These are phyloP conservation scores for Talaromyces nanjingensis DNA, from an alignment of 495 filamentous ascomycete genomes.

Conservation along the genomic window DNA sequence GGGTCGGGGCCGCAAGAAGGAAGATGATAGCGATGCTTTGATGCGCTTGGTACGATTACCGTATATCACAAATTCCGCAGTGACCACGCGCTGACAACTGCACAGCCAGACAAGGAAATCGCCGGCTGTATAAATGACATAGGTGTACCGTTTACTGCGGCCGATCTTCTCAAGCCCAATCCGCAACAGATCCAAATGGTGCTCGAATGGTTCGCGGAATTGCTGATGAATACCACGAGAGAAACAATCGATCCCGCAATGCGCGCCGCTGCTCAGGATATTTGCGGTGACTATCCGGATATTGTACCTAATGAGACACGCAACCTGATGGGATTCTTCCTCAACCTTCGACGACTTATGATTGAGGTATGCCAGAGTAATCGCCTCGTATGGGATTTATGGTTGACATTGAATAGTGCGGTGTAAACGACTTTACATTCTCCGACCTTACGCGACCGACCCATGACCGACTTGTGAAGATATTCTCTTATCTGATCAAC, in stretches of 20 bases:
- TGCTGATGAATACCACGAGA: conserved; percentile 83
- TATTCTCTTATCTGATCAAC: conserved; percentile 95
- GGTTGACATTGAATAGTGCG: conserved; percentile 48
- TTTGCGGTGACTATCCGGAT: conserved; percentile 73
- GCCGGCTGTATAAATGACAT: conserved; percentile 96
- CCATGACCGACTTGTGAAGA: conserved; percentile 76
- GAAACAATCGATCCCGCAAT: conserved; percentile 92
- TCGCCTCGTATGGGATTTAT: background rate
- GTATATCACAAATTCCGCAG: background rate
- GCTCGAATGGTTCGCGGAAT: conserved; percentile 93
- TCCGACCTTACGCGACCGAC: conserved; percentile 83
- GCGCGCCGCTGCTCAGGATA: conserved; percentile 78
- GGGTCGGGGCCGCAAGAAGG: conserved; percentile 60
- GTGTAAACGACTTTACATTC: conserved; percentile 89
- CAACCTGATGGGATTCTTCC: conserved; percentile 90
- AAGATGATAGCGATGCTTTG: conserved; percentile 76
- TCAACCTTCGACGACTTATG: conserved; percentile 67
- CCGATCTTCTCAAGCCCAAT: conserved; percentile 89
- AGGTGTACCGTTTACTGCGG: conserved; percentile 77
- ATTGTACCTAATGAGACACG: conserved; percentile 80
- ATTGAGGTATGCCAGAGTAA: conserved; percentile 44
- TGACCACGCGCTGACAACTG: conserved; percentile 11
- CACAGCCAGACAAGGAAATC: conserved; percentile 77
- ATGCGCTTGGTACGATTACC: conserved; percentile 64
- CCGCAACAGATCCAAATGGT: conserved; percentile 91